Evolutionary conservation across 2,329 filamentous ascomycete species (phyloP), one percentile per base, ranked within the genome.

Genomic region (Microcyclosporella mali): DNA sequence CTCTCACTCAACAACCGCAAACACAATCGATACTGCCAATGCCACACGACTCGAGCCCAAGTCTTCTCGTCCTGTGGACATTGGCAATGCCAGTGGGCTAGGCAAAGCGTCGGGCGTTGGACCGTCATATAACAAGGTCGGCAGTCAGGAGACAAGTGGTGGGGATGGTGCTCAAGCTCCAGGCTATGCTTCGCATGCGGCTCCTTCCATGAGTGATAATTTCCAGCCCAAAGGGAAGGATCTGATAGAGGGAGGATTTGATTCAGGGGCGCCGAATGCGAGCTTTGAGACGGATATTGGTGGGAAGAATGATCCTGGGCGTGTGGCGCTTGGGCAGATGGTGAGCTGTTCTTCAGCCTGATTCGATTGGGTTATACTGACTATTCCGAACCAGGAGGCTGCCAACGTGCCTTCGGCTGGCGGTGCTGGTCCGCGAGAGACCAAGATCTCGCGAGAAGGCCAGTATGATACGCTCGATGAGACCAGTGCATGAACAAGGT

Each of bases 221-320:
- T 18, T 65, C 68, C 3, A 65, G 62, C 27, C 70, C 3, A 53
- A 55, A 43, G 55, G 56, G 16, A 40, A 54, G 36, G 50, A 51
- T 19, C 21, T 57, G 11, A 41, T 44, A 14, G 54, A 58, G 34
- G 56, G 54, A 14, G 67, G 42, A 49, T 65, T 33, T 61, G 62
- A 31, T 58, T 50, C 49, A 16, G 55, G 59, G 19, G 61, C 59
- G 7, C 64, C 66, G 16, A 77, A 77, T 45, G 71, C 69, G 27
- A 75, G 71, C 53, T 78, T 71, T 58, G 70, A 57, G 17, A 61
- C 64, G 11, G 71, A 77, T 17, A 73, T 81, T 46, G 78, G 78
- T 2, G 66, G 67, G 2, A 61, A 71, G 49, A 67, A 77, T 31
- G 78, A 82, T 52, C 77, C 79, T 2, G 71, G 70, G 2, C 64